Evolutionary conservation across 2,329 filamentous ascomycete genomes (phyloP), one percentile per base, ranked within the genome.

Genomic region (Magnaporthiopsis poae): DNA sequence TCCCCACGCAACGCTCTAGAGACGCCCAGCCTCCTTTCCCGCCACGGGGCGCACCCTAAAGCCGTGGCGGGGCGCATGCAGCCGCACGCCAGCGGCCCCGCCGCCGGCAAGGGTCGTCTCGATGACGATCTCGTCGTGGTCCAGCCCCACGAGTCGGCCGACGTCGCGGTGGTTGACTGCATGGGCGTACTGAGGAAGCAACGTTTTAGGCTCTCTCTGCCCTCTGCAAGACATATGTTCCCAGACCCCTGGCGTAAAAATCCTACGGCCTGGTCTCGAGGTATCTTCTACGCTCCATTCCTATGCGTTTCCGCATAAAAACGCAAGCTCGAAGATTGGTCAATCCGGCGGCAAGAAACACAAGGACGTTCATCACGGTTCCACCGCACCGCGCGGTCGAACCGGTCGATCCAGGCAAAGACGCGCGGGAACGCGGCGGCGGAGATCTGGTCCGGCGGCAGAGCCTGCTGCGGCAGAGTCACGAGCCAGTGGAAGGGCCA

Each of bases 401-500:
- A 91, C n/a, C 88, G 80, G 61, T 77, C 74, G 25, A 90, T 80
- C 87, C 88, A 91, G 1, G 83, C 82, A 72, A 84, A 88, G 0
- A 86, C 82, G 67, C 78, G 81, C 0, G 88, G 89, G 71, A 84
- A 90, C 59, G 76, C 77, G 25, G 75, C 74, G 18, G 77, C 72
- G 2, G 82, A 83, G 69, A 91, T 81, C 8, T 80, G 71, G 27
- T 82, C 78, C 63, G 77, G 67, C 4, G 85, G 82, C 62, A 90
- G 78, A 18, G 83, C 82, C 29, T 25, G n/a, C 5, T 82, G 82
- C 15, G 82, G 81, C 62, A 90, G 77, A 13, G 75, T 77, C 2
- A 76, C 74, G 1, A 90, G 75, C 89, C 89, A 92, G 74, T 88
- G 82, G 69, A 91, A 82, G 0, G 84, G 81, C 87, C 86, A 91